Conservation (phyloP, 106 monocot species). For the Dioscorea zingiberensis region DNA sequence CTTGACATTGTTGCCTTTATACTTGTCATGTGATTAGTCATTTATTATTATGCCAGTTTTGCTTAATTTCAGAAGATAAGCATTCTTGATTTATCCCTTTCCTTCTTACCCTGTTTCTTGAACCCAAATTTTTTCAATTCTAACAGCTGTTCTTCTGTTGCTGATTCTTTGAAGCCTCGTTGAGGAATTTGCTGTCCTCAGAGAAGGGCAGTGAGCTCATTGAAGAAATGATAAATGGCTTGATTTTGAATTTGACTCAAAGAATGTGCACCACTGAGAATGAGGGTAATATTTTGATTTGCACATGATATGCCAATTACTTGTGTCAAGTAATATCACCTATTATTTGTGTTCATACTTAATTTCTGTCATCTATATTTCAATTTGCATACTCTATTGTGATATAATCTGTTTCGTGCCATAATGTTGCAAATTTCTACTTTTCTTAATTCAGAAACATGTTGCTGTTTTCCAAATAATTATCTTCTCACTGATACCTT, state of each 20-base stretch:
- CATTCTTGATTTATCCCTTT: not conserved
- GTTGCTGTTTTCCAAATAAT: not conserved
- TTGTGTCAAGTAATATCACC: not conserved
- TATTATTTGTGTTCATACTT: too few species aligned
- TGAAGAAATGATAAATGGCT: constrained; percentile 72
- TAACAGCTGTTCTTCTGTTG: too few species aligned
- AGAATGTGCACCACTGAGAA: constrained; percentile 60
- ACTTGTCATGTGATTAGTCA: not conserved
- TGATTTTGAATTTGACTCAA: constrained; percentile 58
- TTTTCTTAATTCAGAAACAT: not conserved
- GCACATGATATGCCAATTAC: constrained; percentile 1
- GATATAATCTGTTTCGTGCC: not conserved
- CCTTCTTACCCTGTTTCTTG: not conserved
- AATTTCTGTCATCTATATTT: too few species aligned
- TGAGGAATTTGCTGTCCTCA: constrained; percentile 65
- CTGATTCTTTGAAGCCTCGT: constrained; percentile 45
- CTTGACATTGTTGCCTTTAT: not conserved
- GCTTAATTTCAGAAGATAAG: not conserved
- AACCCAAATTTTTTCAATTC: too few species aligned
- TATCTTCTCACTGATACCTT: not conserved
- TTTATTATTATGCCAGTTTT: not conserved
- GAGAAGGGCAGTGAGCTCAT: constrained; percentile 52
- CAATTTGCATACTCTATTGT: not conserved
- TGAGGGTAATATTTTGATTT: constrained; percentile 30
- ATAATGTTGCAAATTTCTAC: not conserved